These are phyloP conservation scores for Rhodomyrtus psidioides DNA, from an alignment of 441 rosid genomes.

Conservation along the genomic window DNA sequence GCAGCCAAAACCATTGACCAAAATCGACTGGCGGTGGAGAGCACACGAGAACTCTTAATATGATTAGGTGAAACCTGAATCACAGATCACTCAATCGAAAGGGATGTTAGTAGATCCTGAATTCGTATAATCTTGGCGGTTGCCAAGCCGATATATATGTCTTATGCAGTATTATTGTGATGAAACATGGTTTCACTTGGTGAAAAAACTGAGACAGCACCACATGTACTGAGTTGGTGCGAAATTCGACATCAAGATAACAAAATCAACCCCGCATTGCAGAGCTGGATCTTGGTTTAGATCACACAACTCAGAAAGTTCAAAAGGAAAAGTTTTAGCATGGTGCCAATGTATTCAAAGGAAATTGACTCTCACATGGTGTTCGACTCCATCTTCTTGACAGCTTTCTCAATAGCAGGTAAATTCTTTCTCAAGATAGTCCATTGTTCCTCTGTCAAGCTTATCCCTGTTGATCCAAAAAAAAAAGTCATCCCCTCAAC, in stretches of 20 bases:
- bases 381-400: slow-evolving; percentile 57
- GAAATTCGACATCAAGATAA: not conserved
- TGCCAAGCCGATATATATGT: not conserved
- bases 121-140: not conserved
- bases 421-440: slow-evolving; percentile 45
- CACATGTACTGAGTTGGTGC: not conserved
- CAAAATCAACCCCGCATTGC: not conserved
- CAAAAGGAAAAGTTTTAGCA: not conserved
- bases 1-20: not conserved
- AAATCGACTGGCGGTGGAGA: not conserved
- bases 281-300: not conserved
- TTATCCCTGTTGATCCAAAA: slow-evolving; percentile 25
- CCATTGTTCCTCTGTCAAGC: slow-evolving; percentile 89
- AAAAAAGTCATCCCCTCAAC: too few relatives aligned
- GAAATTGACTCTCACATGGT: not conserved
- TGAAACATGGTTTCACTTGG: not conserved
- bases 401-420: slow-evolving; percentile 59
- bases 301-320: not conserved
- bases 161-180: not conserved
- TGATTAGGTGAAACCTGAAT: not conserved
- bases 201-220: not conserved
- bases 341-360: not conserved
- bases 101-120: not conserved
- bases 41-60: not conserved
- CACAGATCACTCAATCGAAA: not conserved